These are phyloP conservation scores for Helianthus annuus DNA, from an alignment of 129 eudicot species.

Conservation along the genomic window HanXRQr2.0-SUNRISE NC_035435.2:168967336-168967835, in stretches of 20 bases:
- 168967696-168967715: neutral
- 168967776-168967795: neutral
- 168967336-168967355: constrained; percentile 3
- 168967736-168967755: constrained; percentile 17
- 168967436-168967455: neutral
- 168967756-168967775: neutral
- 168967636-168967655: constrained; percentile 32
- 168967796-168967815: constrained; percentile 21
- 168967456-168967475: constrained; percentile 42
- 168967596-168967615: constrained; percentile 25
- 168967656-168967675: constrained; percentile 4
- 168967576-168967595: neutral
- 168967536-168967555: constrained; percentile 22
- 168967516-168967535: constrained; percentile 33
- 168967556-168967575: constrained; percentile 20
- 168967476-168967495: neutral
- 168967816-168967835: neutral
- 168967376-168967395: constrained; percentile 29
- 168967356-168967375: neutral
- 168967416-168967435: constrained; percentile 18
- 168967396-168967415: constrained; percentile 28
- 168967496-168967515: constrained; percentile 33
- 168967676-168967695: neutral
- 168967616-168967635: constrained; percentile 38
- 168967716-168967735: neutral